A percentile compares a stretch with the other conserved stretches of the same genome.
phyloP scores from a whole-genome alignment of 164 flowering plant genomes.

The Piper betle region DNA sequence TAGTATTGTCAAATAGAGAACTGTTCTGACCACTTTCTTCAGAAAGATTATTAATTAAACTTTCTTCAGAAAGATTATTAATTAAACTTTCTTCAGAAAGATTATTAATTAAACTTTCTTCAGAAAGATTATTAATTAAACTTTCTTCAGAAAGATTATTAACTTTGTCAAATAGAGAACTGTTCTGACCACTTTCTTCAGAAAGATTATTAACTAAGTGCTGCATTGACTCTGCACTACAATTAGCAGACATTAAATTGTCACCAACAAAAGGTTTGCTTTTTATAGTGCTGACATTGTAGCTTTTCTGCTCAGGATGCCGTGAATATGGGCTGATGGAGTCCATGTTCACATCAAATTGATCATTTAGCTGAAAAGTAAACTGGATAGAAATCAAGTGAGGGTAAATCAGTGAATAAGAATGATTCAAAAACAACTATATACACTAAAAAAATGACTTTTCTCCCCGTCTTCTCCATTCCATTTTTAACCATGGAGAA shows the following conservation, averaged over 20 bases:
- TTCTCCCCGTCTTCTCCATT: no score
- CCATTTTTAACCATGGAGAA: no score
- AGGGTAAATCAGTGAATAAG: neutral
- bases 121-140: conserved; percentile 1
- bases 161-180: conserved; percentile 1
- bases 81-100: conserved; percentile 2
- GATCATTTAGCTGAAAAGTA: neutral
- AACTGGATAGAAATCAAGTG: neutral
- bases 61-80: conserved; percentile 2
- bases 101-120: conserved; percentile 3
- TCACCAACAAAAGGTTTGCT: neutral
- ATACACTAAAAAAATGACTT: no score
- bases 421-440: no score
- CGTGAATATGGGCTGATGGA: neutral
- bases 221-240: conserved; percentile 1
- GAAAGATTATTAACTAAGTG: neutral
- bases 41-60: conserved; percentile 1
- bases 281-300: neutral
- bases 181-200: conserved; percentile 6
- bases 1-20: neutral
- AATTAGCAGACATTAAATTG: neutral
- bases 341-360: no score
- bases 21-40: conserved; percentile 7
- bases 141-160: conserved; percentile 3
- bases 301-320: neutral